phyloP scores from a whole-genome alignment of 2,329 filamentous ascomycete species.

The Xylaria multiplex region DNA sequence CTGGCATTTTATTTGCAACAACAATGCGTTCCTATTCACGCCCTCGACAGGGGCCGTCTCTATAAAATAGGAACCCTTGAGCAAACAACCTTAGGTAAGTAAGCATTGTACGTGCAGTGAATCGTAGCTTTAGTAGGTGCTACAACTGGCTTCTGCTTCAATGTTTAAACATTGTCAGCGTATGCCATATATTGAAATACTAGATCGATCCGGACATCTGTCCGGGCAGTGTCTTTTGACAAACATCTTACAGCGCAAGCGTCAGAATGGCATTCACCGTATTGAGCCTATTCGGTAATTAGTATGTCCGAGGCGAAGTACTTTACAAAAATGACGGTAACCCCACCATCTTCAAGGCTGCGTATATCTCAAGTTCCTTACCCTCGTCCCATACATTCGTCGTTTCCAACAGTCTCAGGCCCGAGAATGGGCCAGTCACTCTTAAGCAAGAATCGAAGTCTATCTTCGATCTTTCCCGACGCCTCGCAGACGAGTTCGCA shows the following conservation, averaged over 20 bases:
- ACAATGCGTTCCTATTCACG: background rate
- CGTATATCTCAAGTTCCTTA: conserved; percentile 46
- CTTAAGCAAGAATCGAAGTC: conserved; percentile 48
- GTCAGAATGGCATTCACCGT: conserved; percentile 50
- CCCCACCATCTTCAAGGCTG: conserved; percentile 49
- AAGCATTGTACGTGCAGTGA: too few species aligned
- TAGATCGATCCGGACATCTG: too few species aligned
- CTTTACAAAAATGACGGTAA: conserved; percentile 42
- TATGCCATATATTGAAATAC: too few species aligned
- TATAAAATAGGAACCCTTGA: background rate
- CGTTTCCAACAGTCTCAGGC: conserved; percentile 43
- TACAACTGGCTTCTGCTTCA: too few species aligned
- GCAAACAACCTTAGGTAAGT: background rate
- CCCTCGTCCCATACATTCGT: conserved; percentile 28
- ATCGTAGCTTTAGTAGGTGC: too few species aligned
- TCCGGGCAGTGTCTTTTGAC: conserved; percentile 4
- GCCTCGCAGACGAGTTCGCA: conserved; percentile 48
- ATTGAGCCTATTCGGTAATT: conserved; percentile 50
- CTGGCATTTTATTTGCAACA: background rate
- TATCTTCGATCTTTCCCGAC: conserved; percentile 48
- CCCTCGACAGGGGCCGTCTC: background rate
- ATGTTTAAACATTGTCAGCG: conserved; percentile 1
- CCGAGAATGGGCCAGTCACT: conserved; percentile 47
- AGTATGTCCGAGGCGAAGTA: conserved; percentile 48
- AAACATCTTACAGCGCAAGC: conserved; percentile 33